Percentiles rank a stretch among this genome's conserved stretches.
Evolutionary conservation across 306 rosid species (phyloP).

Genomic region (Quercus gilva): DNA sequence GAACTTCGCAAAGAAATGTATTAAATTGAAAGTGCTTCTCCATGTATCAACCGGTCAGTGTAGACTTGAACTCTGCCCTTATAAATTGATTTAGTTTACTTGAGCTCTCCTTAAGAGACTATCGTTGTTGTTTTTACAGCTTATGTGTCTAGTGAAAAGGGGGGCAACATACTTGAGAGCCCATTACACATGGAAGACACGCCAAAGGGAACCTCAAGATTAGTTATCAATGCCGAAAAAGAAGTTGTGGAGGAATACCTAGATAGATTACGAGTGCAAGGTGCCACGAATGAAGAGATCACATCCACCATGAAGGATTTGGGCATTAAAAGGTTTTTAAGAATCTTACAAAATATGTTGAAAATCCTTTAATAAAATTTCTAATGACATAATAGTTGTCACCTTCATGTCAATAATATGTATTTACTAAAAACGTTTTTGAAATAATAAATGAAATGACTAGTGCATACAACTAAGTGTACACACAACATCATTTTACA

Average conservation of each 20-base stretch:
- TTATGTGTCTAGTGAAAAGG: constrained; percentile 21
- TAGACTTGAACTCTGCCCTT: too few relatives aligned
- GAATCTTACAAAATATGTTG: neutral
- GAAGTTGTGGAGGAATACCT: constrained; percentile 15
- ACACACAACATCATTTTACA: too few relatives aligned
- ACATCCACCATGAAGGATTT: neutral
- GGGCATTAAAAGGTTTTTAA: constrained; percentile 33
- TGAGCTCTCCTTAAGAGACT: too few relatives aligned
- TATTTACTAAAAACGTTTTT: neutral
- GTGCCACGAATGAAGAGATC: constrained; percentile 1
- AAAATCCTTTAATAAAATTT: too few relatives aligned
- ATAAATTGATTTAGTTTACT: neutral
- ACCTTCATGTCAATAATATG: neutral
- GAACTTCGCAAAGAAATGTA: constrained; percentile 33
- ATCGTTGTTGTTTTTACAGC: constrained; percentile 20
- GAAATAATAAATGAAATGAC: neutral
- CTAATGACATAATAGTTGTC: neutral
- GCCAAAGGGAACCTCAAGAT: neutral
- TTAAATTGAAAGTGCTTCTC: constrained; percentile 15
- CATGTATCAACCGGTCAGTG: constrained; percentile 48
- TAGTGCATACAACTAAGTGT: too few relatives aligned
- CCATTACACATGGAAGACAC: constrained; percentile 16
- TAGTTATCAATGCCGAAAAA: constrained; percentile 32
- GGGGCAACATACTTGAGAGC: constrained; percentile 23
- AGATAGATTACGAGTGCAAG: constrained; percentile 4